phyloP scores from a whole-genome alignment of 176 grass and related monocot species.

The Oryza punctata region DNA sequence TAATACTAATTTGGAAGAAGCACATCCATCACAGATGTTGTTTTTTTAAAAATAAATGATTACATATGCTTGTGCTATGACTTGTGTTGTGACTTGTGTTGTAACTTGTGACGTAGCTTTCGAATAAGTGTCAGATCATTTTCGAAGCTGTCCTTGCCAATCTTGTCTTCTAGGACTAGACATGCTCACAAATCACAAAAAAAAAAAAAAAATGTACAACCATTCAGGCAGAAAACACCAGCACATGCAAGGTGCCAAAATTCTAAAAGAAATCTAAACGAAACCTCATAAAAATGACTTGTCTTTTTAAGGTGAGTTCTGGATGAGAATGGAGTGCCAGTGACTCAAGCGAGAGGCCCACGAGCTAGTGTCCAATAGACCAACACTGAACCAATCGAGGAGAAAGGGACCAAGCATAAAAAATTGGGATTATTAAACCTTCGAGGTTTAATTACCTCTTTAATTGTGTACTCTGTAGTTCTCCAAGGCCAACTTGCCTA shows the following conservation, averaged over 20 bases:
- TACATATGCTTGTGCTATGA: background rate
- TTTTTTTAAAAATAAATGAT: background rate
- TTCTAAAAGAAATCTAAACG: background rate
- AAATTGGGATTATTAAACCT: background rate
- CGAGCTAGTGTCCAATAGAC: constrained; percentile 5
- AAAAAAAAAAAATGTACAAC: background rate
- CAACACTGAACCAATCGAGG: background rate
- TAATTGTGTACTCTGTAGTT: background rate
- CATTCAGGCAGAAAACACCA: background rate
- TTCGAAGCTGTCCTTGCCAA: constrained; percentile 12
- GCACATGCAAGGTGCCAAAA: background rate
- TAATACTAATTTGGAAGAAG: background rate
- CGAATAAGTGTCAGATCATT: background rate
- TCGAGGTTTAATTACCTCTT: background rate
- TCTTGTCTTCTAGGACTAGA: background rate
- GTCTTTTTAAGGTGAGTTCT: background rate
- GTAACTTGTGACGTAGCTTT: background rate
- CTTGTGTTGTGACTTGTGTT: background rate
- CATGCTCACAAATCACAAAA: background rate
- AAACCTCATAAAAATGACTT: background rate
- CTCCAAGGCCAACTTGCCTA: background rate
- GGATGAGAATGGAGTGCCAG: background rate
- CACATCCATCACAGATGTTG: no score
- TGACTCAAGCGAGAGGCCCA: background rate
- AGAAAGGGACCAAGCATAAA: background rate